Conservation (phyloP, 495 filamentous ascomycete species). For the Hypoxylon lienhwacheense region DNA sequence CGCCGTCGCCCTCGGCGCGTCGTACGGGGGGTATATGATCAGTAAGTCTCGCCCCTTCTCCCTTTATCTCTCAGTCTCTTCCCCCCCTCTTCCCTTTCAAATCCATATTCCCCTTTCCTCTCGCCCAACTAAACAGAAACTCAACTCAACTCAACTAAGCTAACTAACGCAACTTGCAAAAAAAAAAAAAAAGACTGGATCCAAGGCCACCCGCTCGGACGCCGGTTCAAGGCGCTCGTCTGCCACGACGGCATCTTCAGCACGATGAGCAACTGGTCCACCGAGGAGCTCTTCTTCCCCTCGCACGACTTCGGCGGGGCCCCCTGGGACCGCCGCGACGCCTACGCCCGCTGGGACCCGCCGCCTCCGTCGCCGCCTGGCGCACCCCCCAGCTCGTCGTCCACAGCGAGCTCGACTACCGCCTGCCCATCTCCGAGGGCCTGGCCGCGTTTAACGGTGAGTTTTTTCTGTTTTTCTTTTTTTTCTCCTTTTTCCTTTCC, state of each 20-base stretch:
- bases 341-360: conserved; percentile 82
- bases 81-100: background rate
- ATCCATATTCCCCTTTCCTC: conserved; percentile 16
- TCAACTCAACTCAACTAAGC: no score
- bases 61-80: background rate
- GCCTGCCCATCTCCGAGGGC: conserved; percentile 80
- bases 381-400: conserved; percentile 85
- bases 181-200: conserved; percentile 76
- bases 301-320: conserved; percentile 80
- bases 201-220: conserved; percentile 67
- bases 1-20: conserved; percentile 82
- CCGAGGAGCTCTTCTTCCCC: conserved; percentile 89
- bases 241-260: conserved; percentile 90
- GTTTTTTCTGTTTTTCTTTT: background rate
- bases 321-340: conserved; percentile 70
- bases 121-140: no score
- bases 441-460: conserved; percentile 75
- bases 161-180: no score
- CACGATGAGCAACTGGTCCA: conserved; percentile 70
- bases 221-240: conserved; percentile 86
- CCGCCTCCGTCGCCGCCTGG: conserved; percentile 67
- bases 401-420: conserved; percentile 90
- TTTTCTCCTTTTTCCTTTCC: no score
- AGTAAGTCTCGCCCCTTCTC: conserved; percentile 44
- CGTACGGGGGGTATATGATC: conserved; percentile 88